Base-by-base conservation (phyloP, 2,329 filamentous ascomycete genomes). In the Cryphonectria nitschkei region DNA sequence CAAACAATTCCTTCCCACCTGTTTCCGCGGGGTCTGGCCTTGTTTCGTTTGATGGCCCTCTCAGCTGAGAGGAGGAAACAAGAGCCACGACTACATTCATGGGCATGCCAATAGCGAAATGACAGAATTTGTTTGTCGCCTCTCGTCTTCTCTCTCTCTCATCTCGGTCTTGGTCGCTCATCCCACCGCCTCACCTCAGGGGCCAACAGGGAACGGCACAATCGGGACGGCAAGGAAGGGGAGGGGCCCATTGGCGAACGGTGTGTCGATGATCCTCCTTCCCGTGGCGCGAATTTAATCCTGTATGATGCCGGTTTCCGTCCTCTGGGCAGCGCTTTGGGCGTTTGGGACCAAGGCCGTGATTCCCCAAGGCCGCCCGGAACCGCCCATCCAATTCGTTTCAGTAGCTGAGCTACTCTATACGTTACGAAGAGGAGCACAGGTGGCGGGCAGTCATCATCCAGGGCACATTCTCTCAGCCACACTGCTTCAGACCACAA, bases 271-370 rank as follows among this genome's bases (percentile, higher is more conserved):
- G 54, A 58, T 58, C 54, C 54, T 29, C 54, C 26, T 26, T 56
- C 52, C 54, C 29, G 54, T 58, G 54, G 54, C 54, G 54, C 54
- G 26, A 19, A 58, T 58, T 58, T 14, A n/a, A 58, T 58, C 54
- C 54, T 58, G 54, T 29, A 32, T 8, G 5, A 58, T 58, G 26
- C 54, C 54, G 54, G 13, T 34, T 58, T 32, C 54, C 54, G 54
- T 32, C 26, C 54, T 9, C 52, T 32, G 29, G 26, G 52, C 52
- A 54, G 52, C 54, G 29, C 29, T 34, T 19, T 16, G 29, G 13
- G 54, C 54, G 32, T 32, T 32, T n/a, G 46, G 46, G 46, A 8
- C 29, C 54, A 19, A 58, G 14, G 19, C 7, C 7, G 26, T 19
- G 19, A 29, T 56, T 6, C 26, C 34, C 34, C 34, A 26, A 26